Percentiles rank a stretch among this genome's conserved stretches.
These are phyloP conservation scores for Uncinocarpus reesii DNA, from an alignment of 2,329 filamentous ascomycete species.

Conservation along the genomic window DNA sequence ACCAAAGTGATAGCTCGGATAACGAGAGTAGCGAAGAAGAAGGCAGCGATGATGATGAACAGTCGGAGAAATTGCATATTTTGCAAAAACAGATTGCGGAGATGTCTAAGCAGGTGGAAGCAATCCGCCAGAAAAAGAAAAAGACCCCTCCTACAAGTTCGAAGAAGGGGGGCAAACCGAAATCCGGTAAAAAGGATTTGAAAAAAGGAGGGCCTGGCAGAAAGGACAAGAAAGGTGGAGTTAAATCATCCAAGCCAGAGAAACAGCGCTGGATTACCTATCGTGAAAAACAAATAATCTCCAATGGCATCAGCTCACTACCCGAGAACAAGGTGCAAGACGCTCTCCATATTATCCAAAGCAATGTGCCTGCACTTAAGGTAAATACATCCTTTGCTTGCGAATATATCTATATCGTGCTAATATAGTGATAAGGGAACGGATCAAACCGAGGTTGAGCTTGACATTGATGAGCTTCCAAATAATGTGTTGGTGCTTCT, in stretches of 20 bases:
- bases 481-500: conserved; percentile 39
- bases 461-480: conserved; percentile 41
- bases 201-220: conserved; percentile 41
- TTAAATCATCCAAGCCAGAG: conserved; percentile 33
- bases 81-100: conserved; percentile 63
- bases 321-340: conserved; percentile 66
- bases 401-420: not conserved
- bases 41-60: conserved; percentile 52
- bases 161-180: conserved; percentile 41
- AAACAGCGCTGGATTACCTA: conserved; percentile 59
- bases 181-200: conserved; percentile 37
- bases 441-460: conserved; percentile 39
- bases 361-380: conserved; percentile 64
- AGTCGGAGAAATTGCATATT: conserved; percentile 53
- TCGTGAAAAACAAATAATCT: conserved; percentile 84
- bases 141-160: conserved; percentile 40
- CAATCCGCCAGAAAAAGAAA: conserved; percentile 51
- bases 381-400: conserved; percentile 24
- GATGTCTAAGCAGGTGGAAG: conserved; percentile 57
- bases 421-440: conserved; percentile 26
- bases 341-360: conserved; percentile 82
- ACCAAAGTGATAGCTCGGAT: conserved; percentile 54
- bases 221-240: conserved; percentile 45
- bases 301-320: conserved; percentile 70
- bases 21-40: conserved; percentile 64